phyloP scores from a whole-genome alignment of 164 flowering plant species.

The Buxus sempervirens region DNA sequence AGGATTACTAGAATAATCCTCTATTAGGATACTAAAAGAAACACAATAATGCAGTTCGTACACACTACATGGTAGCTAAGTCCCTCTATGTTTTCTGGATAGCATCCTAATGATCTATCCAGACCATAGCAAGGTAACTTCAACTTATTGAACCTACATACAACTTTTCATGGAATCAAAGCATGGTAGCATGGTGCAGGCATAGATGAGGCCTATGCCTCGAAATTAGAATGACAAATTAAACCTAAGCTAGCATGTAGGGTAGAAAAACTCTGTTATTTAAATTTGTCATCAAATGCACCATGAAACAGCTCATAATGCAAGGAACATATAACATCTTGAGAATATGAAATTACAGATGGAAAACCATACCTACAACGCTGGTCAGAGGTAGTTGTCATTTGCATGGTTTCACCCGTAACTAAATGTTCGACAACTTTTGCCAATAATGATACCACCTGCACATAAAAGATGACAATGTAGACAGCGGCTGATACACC shows the following conservation, averaged over 20 bases:
- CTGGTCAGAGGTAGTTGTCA: conserved; percentile 74
- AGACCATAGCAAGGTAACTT: not conserved
- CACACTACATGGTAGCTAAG: not conserved
- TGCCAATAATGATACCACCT: conserved; percentile 81
- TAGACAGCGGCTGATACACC: not conserved
- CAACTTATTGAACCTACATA: not conserved
- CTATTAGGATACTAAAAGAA: too few relatives aligned
- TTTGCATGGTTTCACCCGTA: conserved; percentile 99
- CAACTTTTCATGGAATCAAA: not conserved
- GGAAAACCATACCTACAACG: conserved; percentile 57
- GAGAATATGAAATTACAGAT: not conserved
- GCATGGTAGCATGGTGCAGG: not conserved
- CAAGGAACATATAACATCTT: not conserved
- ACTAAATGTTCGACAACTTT: conserved; percentile 90
- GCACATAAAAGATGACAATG: conserved; percentile 12
- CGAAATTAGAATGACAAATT: not conserved
- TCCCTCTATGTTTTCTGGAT: not conserved
- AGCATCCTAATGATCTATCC: not conserved
- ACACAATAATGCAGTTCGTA: not conserved
- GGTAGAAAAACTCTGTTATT: not conserved
- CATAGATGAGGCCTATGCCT: not conserved
- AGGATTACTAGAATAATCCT: too few relatives aligned
- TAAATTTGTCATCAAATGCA: not conserved
- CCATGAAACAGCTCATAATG: not conserved
- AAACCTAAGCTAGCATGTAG: not conserved